Base-by-base conservation (phyloP, 2,329 filamentous ascomycete genomes). In the Aspergillus sp. region DNA sequence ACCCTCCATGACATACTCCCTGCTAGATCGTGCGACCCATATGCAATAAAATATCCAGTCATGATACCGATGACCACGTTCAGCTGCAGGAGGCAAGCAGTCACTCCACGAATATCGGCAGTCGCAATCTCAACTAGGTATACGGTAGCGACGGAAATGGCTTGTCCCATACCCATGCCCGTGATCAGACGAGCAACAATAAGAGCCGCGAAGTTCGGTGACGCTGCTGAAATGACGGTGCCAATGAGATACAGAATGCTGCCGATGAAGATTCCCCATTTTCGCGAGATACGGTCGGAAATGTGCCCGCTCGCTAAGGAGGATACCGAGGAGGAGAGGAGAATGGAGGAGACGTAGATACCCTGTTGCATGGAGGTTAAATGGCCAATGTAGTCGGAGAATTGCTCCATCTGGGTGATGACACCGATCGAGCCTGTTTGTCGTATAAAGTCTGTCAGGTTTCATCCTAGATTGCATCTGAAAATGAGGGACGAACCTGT, bases 361-460 rank as follows among this genome's bases (percentile, higher is more conserved):
- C 61, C 61, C 42, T 61, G 58, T n/a, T 63, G 61, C 9, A 51
- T 63, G 10, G 61, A 61, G 20, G 58, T 55, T 10, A 63, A 24
- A 11, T 36, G 54, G 32, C 61, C 61, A 20, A 63, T 63, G 4
- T 55, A 61, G 46, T 36, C 20, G 2, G 31, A n/a, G 10, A 63
- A 63, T 32, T 63, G 61, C 18, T 53, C 54, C 61, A 63, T 63
- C 36, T 63, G 61, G 24, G 61, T 63, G 18, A 63, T 54, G 2
- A 58, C 55, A 26, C 58, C 61, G 32, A 63, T 63, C 3, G 61
- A 63, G 14, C 61, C 61, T 61, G 45, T 2, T 32, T 24, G 26
- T 47, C 9, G 20, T 49, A 9, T 36, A 22, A n/a, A 22, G 26
- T 14, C 9, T 3, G 16, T n/a, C 16, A n/a, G 4, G 3, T 14